Evolutionary conservation across 2,329 filamentous ascomycete species (phyloP), one percentile per base, ranked within the genome.

Genomic region (Diaporthe caulivora): DNA sequence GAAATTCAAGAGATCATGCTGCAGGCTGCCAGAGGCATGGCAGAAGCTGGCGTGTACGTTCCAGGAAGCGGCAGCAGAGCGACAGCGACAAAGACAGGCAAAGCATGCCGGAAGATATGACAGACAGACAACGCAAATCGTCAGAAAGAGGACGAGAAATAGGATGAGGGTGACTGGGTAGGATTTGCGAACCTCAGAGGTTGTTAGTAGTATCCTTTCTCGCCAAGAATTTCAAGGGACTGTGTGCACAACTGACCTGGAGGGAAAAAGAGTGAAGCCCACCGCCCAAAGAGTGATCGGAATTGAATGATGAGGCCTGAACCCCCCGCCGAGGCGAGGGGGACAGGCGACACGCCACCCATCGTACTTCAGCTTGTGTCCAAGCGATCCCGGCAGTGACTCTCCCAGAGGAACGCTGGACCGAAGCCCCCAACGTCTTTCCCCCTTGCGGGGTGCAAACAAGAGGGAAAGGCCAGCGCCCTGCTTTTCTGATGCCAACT

Each of bases 401-500:
- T 70, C 76, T 77, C 76, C 76, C 76, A 77, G 75, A 78, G 79
- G 67, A 76, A 78, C 78, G 58, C 78, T 74, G 76, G 75, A 72
- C 75, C 74, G 57, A 68, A 71, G 49, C 72, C 71, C 65, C 70
- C 60, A 62, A 62, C 55, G 49, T 54, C 58, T 55, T 58, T 13
- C 37, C 72, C 75, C 55, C 49, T 57, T 53, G 55, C 72, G 71
- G 71, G 53, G 64, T 72, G 37, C 60, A 51, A 58, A 70, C 71
- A 71, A 47, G 37, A 26, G 49, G 75, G 74, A 72, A 72, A 78
- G 71, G 74, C 74, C 75, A 77, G 73, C 47, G 76, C 74, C 79
- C 79, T 80, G 79, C 79, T 77, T 80, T 80, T 80, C 78, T 80
- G 79, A 80, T 80, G 79, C 79, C 79, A 80, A 78, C 80, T 79